Conservation (phyloP, 805 yeast genomes). For the Wickerhamiella cacticola region DNA sequence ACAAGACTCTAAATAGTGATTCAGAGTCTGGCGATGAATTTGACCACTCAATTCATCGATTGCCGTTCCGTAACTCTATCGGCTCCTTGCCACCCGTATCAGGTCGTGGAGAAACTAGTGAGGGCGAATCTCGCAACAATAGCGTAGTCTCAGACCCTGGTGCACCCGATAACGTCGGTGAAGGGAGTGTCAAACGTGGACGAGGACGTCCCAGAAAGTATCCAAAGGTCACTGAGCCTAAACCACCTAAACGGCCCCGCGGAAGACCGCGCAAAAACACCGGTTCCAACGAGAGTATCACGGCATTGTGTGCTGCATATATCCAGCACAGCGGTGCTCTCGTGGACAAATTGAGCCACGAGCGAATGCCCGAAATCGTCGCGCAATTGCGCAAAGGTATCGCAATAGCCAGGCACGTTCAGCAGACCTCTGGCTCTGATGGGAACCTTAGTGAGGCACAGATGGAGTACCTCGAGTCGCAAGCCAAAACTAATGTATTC, state of each 20-base stretch:
- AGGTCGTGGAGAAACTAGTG: too few relatives aligned
- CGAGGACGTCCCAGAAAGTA: slow-evolving; percentile 11
- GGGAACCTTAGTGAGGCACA: background rate
- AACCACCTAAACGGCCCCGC: slow-evolving; percentile 6
- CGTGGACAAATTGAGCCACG: background rate
- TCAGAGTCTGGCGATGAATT: background rate
- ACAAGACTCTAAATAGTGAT: slow-evolving; percentile 5
- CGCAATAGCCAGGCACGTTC: background rate
- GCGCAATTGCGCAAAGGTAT: background rate
- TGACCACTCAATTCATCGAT: background rate
- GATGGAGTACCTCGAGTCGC: slow-evolving; percentile 1
- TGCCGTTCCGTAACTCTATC: background rate
- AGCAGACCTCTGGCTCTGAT: background rate
- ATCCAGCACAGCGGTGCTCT: background rate
- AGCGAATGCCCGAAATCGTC: background rate
- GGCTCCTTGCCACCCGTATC: too few relatives aligned
- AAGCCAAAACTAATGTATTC: slow-evolving; percentile 2
- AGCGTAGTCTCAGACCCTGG: slow-evolving; percentile 1
- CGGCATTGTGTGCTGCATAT: background rate
- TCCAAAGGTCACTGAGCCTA: background rate
- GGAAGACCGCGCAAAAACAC: slow-evolving; percentile 10
- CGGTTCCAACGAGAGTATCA: background rate
- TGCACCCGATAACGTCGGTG: slow-evolving; percentile 1
- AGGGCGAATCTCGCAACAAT: background rate
- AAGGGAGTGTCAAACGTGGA: slow-evolving; percentile 3